Conservation (phyloP, 495 filamentous ascomycete genomes). For the Penicillium nucicola region DNA sequence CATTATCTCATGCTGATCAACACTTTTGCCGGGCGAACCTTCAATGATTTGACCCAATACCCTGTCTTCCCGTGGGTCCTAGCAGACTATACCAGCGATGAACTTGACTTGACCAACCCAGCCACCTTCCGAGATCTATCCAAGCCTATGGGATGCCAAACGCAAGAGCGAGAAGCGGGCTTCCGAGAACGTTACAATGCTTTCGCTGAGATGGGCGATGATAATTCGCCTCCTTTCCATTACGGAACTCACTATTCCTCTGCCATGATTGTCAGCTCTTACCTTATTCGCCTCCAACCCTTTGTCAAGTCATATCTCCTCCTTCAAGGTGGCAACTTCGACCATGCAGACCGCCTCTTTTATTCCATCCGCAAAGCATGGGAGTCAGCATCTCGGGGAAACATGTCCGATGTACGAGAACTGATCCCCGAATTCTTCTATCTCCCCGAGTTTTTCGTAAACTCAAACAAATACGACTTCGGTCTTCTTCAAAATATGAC, state of each 20-base stretch:
- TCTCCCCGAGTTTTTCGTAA: slow-evolving; percentile 87
- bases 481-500: slow-evolving; percentile 76
- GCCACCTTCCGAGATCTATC: slow-evolving; percentile 85
- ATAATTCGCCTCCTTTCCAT: slow-evolving; percentile 77
- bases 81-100: slow-evolving; percentile 94
- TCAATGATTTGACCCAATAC: slow-evolving; percentile 98
- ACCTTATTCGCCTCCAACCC: slow-evolving; percentile 89
- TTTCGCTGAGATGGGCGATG: slow-evolving; percentile 88
- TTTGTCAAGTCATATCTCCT: slow-evolving; percentile 97
- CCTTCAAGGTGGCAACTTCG: slow-evolving; percentile 94
- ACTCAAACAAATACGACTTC: slow-evolving; percentile 92
- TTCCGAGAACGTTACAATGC: slow-evolving; percentile 81
- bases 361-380: slow-evolving; percentile 90
- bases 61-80: slow-evolving; percentile 98
- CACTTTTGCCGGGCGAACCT: slow-evolving; percentile 93
- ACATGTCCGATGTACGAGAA: slow-evolving; percentile 91
- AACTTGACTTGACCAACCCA: slow-evolving; percentile 81
- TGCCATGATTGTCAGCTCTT: slow-evolving; percentile 97
- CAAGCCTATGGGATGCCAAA: slow-evolving; percentile 97
- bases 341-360: slow-evolving; percentile 93
- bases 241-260: slow-evolving; percentile 99
- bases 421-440: slow-evolving; percentile 97
- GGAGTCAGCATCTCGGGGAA: slow-evolving; percentile 83
- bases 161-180: slow-evolving; percentile 64
- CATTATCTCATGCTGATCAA: slow-evolving; percentile 98